Conservation (phyloP, 31 red algal genomes). For the Porphyra umbilicalis region DNA sequence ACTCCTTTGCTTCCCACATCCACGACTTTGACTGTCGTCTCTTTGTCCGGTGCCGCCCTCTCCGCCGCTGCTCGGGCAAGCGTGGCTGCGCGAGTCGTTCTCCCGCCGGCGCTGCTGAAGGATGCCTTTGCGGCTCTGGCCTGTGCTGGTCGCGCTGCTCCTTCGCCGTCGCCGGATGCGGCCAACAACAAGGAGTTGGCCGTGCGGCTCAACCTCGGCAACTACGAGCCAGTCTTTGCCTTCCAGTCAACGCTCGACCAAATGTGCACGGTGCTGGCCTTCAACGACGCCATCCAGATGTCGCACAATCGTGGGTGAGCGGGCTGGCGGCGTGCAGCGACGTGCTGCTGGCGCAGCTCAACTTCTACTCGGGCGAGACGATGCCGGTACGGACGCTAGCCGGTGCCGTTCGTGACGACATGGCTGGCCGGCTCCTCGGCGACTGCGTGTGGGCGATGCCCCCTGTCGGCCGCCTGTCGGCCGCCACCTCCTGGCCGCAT, state of each 20-base stretch:
- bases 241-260: neutral
- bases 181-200: neutral
- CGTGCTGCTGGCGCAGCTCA: neutral
- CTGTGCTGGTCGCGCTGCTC: too few relatives aligned
- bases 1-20: neutral
- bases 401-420: neutral
- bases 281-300: neutral
- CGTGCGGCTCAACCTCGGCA: neutral
- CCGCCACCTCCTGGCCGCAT: neutral
- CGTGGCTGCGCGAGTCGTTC: neutral
- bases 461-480: too few relatives aligned
- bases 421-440: neutral
- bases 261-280: neutral
- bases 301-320: neutral
- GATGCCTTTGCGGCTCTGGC: neutral
- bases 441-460: neutral
- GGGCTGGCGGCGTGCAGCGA: neutral
- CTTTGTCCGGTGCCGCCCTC: neutral
- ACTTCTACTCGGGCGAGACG: neutral
- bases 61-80: neutral
- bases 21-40: neutral
- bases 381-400: neutral
- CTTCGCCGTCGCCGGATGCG: neutral
- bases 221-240: neutral
- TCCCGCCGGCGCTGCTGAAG: neutral